Percentiles rank a stretch among this genome's conserved stretches.
These are phyloP conservation scores for Fusarium duplospermum DNA, from an alignment of 2,329 filamentous ascomycete species.

Conservation along the genomic window DNA sequence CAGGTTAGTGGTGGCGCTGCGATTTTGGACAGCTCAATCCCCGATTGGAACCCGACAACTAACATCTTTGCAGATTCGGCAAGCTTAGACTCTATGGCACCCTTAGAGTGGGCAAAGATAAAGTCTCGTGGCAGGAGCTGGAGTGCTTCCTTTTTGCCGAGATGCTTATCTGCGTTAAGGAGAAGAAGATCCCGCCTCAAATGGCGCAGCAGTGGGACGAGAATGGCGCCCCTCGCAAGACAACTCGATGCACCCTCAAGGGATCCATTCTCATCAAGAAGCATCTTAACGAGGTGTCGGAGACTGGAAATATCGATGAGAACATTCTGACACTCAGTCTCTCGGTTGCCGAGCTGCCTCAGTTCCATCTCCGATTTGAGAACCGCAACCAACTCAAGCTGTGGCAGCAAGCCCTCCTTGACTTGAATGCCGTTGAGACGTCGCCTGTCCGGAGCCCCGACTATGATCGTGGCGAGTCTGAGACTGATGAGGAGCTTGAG, in stretches of 20 bases:
- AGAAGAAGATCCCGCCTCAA: conserved; percentile 77
- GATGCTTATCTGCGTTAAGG: conserved; percentile 99
- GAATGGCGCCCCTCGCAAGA: conserved; percentile 67
- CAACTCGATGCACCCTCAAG: conserved; percentile 87
- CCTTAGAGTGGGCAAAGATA: conserved; percentile 94
- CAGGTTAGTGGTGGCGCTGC: conserved; percentile 60
- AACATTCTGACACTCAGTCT: conserved; percentile 89
- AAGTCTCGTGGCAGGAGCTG: conserved; percentile 95
- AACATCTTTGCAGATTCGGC: conserved; percentile 74
- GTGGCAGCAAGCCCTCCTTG: conserved; percentile 89
- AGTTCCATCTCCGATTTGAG: conserved; percentile 92
- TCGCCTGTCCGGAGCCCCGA: conserved; percentile 76
- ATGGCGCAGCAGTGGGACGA: conserved; percentile 74
- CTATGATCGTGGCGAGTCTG: conserved; percentile 82
- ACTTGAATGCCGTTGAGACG: conserved; percentile 79
- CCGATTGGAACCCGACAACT: conserved; percentile 9
- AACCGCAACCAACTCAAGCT: conserved; percentile 85
- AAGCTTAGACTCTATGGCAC: conserved; percentile 91
- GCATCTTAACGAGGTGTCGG: conserved; percentile 88
- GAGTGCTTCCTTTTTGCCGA: conserved; percentile 98
- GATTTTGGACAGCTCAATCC: not conserved
- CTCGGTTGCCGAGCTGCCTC: conserved; percentile 90
- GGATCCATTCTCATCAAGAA: conserved; percentile 99
- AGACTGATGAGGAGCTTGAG: conserved; percentile 86
- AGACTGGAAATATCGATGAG: conserved; percentile 78